A percentile compares a stretch with the other conserved stretches of the same genome.
Conservation (phyloP, 2,329 filamentous ascomycete genomes). For the Claviceps sp. region DNA sequence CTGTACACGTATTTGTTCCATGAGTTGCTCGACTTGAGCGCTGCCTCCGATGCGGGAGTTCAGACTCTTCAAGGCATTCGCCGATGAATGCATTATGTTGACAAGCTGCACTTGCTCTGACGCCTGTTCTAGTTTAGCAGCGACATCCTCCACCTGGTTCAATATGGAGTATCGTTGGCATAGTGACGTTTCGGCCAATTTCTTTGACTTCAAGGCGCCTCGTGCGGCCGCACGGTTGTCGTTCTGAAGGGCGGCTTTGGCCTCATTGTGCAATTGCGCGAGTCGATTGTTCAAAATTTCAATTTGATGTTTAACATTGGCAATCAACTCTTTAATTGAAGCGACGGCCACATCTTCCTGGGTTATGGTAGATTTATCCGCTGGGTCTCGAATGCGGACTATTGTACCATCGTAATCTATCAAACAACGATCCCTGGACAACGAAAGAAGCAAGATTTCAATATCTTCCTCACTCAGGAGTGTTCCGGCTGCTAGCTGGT, state of each 20-base stretch:
- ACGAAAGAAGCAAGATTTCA: constrained; percentile 54
- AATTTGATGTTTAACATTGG: constrained; percentile 61
- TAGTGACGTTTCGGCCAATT: constrained; percentile 62
- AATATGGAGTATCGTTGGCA: constrained; percentile 59
- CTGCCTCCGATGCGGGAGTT: constrained; percentile 67
- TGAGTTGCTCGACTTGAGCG: constrained; percentile 60
- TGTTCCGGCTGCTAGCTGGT: constrained; percentile 33
- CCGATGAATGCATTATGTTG: constrained; percentile 66
- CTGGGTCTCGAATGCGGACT: constrained; percentile 55
- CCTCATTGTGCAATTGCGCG: constrained; percentile 47
- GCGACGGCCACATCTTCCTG: constrained; percentile 72
- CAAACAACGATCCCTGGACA: constrained; percentile 51
- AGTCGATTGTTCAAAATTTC: constrained; percentile 52
- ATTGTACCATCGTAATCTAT: constrained; percentile 51
- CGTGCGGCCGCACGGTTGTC: constrained; percentile 67
- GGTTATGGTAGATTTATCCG: constrained; percentile 44
- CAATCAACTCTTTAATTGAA: constrained; percentile 65
- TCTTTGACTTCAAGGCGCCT: constrained; percentile 69
- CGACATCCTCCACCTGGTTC: constrained; percentile 69
- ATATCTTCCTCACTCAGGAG: constrained; percentile 50
- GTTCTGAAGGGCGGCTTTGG: constrained; percentile 54
- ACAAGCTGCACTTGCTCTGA: constrained; percentile 74
- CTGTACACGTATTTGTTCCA: constrained; percentile 64
- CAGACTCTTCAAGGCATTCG: constrained; percentile 55
- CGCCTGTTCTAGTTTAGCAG: constrained; percentile 73